Base-by-base conservation (phyloP, 169 alveolate genomes). In the Plasmodium chabaudi region DNA sequence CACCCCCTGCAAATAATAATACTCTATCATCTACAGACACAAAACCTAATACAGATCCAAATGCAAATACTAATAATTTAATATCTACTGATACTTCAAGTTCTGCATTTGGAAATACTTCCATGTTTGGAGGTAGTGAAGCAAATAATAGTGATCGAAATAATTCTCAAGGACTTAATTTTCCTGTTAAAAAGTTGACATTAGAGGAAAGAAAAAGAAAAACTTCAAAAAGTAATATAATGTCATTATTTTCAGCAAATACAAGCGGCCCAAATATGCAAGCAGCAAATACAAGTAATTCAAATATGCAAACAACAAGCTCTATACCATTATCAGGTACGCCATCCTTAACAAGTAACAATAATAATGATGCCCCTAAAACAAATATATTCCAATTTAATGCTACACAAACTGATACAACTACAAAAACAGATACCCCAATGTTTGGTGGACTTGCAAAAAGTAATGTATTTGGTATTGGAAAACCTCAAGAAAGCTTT, bases 141-240 rank as follows among this genome's bases (percentile, higher is more conserved):
- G 34, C 9, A 1, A 77, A 0, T 57, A 77, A 63, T 34, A 53
- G 19, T 49, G 70, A 77, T 15, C 12, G 19, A 15, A 51, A 25
- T 1, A 79, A 79, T 47, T 64, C 61, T 5, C 27, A 25, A 67
- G 42, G 42, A 0, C 44, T 82, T 27, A 23, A 39, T 53, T 67
- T 82, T n/a, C 90, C 90, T 2, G 64, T 67, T 10, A 82, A 82
- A 47, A 82, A 82, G 65, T 82, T 82, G 55, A 82, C 90, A 1
- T 47, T 82, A 67, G 90, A 82, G 47, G 90, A 82, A 71, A 82
- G 90, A 46, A 82, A 82, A 47, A 82, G 23, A 56, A 82, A 82
- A 82, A 82, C 84, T 6, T 46, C 82, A n/a, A 82, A 82, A 67
- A 82, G 49, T 47, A 82, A 56, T 67, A 82, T 82, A 71, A 15